Percentiles rank a stretch among this genome's conserved stretches.
Conservation (phyloP, 306 rosid species). For the Urtica urens region DNA sequence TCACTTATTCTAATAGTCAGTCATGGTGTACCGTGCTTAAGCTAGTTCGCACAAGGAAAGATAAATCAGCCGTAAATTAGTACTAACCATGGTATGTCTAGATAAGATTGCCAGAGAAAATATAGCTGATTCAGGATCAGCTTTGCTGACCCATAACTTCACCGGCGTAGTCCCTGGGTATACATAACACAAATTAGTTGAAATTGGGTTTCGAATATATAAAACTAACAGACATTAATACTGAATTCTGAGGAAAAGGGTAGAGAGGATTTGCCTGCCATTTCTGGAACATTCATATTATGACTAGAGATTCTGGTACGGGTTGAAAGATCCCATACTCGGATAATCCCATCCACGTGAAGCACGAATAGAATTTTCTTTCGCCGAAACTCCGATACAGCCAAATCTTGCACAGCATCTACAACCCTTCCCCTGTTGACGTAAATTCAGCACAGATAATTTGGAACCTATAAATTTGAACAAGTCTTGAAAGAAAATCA, state of each 20-base stretch:
- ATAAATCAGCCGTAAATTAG: not conserved
- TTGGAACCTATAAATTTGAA: too few species aligned
- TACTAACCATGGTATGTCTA: constrained; percentile 41
- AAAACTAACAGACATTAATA: not conserved
- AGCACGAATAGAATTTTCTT: constrained; percentile 69
- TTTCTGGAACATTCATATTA: constrained; percentile 29
- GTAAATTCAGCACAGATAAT: too few species aligned
- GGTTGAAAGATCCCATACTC: constrained; percentile 71
- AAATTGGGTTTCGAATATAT: not conserved
- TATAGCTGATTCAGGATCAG: constrained; percentile 25
- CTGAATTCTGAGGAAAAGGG: not conserved
- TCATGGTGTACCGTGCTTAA: too few species aligned
- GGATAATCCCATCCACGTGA: constrained; percentile 65
- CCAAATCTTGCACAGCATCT: constrained; percentile 70
- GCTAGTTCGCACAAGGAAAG: not conserved
- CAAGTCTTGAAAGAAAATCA: not conserved
- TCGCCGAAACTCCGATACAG: constrained; percentile 41
- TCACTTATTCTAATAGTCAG: too few species aligned
- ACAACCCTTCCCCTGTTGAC: constrained; percentile 69
- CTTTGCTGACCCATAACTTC: constrained; percentile 70
- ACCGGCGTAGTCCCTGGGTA: constrained; percentile 41
- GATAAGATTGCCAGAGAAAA: constrained; percentile 60
- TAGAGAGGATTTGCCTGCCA: constrained; percentile 45
- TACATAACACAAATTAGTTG: constrained; percentile 8
- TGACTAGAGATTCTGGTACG: constrained; percentile 49